Conservation (phyloP, 352 stramenopile genomes). For the Phytopythium helicoides region DNA sequence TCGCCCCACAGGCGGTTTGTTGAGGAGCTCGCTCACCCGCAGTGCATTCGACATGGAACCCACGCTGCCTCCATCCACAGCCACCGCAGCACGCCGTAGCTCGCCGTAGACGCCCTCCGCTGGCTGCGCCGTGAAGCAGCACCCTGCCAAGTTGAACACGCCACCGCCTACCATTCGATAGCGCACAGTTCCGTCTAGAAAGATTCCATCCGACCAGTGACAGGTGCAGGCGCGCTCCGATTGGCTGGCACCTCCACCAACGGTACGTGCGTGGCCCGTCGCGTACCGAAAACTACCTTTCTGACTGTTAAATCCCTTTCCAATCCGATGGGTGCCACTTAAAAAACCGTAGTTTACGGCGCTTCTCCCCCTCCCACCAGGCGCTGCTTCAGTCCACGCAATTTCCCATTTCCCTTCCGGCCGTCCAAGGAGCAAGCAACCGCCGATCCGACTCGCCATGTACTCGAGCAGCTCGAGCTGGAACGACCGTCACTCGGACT, state of each 20-base stretch:
- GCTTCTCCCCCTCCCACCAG: too few species aligned
- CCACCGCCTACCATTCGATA: too few species aligned
- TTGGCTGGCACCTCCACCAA: background rate
- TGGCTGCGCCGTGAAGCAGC: too few species aligned
- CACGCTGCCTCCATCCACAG: background rate
- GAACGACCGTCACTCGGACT: constrained; percentile 69
- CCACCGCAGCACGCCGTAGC: too few species aligned
- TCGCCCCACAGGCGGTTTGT: too few species aligned
- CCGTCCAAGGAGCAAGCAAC: constrained; percentile 1
- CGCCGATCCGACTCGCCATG: background rate
- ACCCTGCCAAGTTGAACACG: too few species aligned
- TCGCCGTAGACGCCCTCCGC: too few species aligned
- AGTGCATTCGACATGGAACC: background rate
- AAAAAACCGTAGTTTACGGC: too few species aligned
- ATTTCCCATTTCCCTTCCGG: background rate
- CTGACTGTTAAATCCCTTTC: background rate
- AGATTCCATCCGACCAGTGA: background rate
- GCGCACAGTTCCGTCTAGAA: background rate
- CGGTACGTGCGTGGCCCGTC: constrained; percentile 6
- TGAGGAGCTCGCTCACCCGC: too few species aligned
- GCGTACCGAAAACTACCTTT: background rate
- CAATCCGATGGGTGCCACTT: background rate
- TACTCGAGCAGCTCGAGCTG: constrained; percentile 48
- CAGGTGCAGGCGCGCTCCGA: background rate
- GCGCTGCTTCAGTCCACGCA: background rate